Evolutionary conservation across 2,329 filamentous ascomycete species (phyloP), one percentile per base, ranked within the genome.

Genomic region (Bipolaris sorokiniana): DNA sequence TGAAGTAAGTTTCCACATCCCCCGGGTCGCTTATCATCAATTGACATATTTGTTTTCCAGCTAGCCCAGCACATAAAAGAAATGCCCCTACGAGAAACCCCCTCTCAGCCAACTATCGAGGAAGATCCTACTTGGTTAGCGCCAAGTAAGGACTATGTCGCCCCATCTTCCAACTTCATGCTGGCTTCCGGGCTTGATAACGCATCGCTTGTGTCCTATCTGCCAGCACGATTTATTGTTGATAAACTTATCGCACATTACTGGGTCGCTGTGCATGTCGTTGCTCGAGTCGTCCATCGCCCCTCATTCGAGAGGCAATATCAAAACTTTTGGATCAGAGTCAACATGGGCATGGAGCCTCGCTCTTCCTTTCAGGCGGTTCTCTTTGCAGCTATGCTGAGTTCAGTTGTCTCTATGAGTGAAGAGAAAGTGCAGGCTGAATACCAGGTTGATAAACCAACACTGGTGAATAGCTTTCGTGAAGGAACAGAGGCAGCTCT

Each of bases 301-400:
- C 86, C 87, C 1, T 86, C 86, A 0, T 88, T 92, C 56, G 84
- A 90, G 68, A 78, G 78, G 16, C 82, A 87, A 42, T 92, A 91
- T 66, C 74, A 81, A 2, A 73, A 77, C 1, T 91, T 92, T 66
- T 91, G 89, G 87, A 81, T 83, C 3, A 82, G 86, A 41, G 81
- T 90, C 33, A 76, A 77, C 9, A 77, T 80, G 7, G 84, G 85
- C 3, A 81, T 84, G 38, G 87, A 91, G 71, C 88, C 89, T 7
- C 78, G 84, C 2, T 77, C 82, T 18, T 88, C 88, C 3, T 80
- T 86, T 11, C 88, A 91, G 72, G 87, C 89, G 1, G 78, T 91
- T 22, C 80, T 92, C 0, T 90, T 91, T 68, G 86, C 88, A 0
- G 84, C 85, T 7, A 81, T 91, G 76, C 88, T 93, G 64, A 88